Evolutionary conservation across 2,329 filamentous ascomycete genomes (phyloP).

Genomic region (Coleophoma cylindrospora): DNA sequence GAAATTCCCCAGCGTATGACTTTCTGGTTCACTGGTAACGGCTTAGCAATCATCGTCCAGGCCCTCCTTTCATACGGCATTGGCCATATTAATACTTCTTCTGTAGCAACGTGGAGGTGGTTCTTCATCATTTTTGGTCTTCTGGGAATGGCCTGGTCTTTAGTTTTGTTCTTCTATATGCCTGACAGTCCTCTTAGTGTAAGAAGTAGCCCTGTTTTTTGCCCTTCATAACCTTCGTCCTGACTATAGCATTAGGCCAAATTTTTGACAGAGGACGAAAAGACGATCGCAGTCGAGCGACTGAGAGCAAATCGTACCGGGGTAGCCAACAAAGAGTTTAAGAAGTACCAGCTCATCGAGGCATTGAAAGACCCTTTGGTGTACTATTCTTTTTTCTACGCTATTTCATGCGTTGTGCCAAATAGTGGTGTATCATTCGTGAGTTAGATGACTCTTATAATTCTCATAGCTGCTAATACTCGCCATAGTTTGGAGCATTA

Average conservation of each 20-base stretch:
- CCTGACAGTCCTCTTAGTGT: slow-evolving; percentile 35
- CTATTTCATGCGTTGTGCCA: slow-evolving; percentile 1
- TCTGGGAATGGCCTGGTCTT: background rate
- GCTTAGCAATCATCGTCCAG: slow-evolving; percentile 39
- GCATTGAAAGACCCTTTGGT: slow-evolving; percentile 23
- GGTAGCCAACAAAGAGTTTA: slow-evolving; percentile 29
- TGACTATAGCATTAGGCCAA: slow-evolving; percentile 29
- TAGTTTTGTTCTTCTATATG: slow-evolving; percentile 39
- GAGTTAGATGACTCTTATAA: background rate
- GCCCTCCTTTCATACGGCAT: slow-evolving; percentile 47
- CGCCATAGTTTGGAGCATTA: background rate
- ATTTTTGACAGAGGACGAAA: slow-evolving; percentile 50
- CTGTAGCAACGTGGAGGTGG: slow-evolving; percentile 50
- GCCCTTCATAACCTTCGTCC: too few relatives aligned
- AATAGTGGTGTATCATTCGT: slow-evolving; percentile 1
- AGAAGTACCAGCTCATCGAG: slow-evolving; percentile 43
- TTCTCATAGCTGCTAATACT: background rate
- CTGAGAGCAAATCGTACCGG: slow-evolving; percentile 34
- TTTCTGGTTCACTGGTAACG: slow-evolving; percentile 52
- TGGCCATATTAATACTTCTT: slow-evolving; percentile 42
- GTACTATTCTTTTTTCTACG: slow-evolving; percentile 1
- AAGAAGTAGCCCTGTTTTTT: too few relatives aligned
- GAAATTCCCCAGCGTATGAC: slow-evolving; percentile 52
- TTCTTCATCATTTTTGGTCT: slow-evolving; percentile 41
- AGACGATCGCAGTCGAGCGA: slow-evolving; percentile 43